Evolutionary conservation across 169 alveolate genomes (phyloP), one percentile per base, ranked within the genome.

Genomic region (Plasmodium billcollinsi): DNA sequence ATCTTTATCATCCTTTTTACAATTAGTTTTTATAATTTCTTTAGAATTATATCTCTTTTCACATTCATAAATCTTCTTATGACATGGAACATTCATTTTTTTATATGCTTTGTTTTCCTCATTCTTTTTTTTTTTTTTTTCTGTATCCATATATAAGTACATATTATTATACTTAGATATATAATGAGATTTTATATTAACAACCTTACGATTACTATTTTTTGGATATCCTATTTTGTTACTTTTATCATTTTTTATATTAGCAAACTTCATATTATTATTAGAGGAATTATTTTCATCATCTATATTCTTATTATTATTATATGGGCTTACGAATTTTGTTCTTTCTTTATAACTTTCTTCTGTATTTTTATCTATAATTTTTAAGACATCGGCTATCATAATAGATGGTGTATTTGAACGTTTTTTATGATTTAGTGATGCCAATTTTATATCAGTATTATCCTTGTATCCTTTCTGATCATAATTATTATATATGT

Each of bases 301-400:
- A 47, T 56, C 67, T 45, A 2, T 21, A 45, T 39, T 21, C 47
- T 58, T 43, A 43, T 24, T 21, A 43, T 24, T 21, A 59, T 39
- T 39, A 39, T 39, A 39, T 5, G 47, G 47, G 9, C n/a, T 18
- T 66, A 24, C 6, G 15, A 24, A n/a, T 47, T 58, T 67, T 59
- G 11, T 26, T 29, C 71, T 50, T 45, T 43, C 65, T 12, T 78
- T 26, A 47, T 47, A 65, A 45, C 52, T 50, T 18, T 70, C 89
- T 14, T 9, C 66, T 7, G 73, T 24, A 20, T 78, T 78, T 21
- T 50, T 69, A 33, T 78, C 89, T 15, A 66, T 66, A 14, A 66
- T 12, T 65, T 78, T 78, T 56, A 66, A 61, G n/a, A 76, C 74
- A 65, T 78, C 89, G 15, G 89, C 65, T 21, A 78, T 67, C 45